Evolutionary conservation across 169 alveolate genomes (phyloP), one percentile per base, ranked within the genome.

Genomic region (Plasmodium malariae): DNA sequence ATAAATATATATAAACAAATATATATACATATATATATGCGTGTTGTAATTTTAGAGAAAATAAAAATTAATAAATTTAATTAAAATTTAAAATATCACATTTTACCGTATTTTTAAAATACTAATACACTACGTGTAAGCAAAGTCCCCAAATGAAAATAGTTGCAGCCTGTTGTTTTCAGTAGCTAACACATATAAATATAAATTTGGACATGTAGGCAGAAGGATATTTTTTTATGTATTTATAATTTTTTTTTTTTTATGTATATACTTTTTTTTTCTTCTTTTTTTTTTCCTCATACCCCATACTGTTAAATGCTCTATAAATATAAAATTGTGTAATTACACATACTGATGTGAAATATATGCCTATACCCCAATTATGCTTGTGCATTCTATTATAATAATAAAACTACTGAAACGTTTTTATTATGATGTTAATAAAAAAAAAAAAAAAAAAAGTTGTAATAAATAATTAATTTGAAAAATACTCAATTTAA

Each of bases 341-440:
- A 78, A 54, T 45, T 78, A 78, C 89, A 78, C 89, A 54, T 54
- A 32, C 26, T 2, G 34, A 30, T 9, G 48, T 48, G 87, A 43
- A 21, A 43, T 17, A 36, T 49, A 48, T 36, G 19, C 21, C 67
- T 48, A 30, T 48, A 26, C n/a, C 48, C 14, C 19, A 2, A 55
- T 14, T 28, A 45, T 32, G 32, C 14, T 17, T 24, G 21, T 43
- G 34, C 12, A 70, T 55, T 17, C 62, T 17, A 28, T 19, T 12
- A 34, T 70, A 55, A 37, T 17, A 70, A 43, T 24, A 54, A 0
- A 17, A 24, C 32, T 67, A 36, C 62, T 36, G 62, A 19, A 45
- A 48, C 32, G 1, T 70, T 26, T 9, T 36, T 24, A 70, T 49
- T 32, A 17, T 67, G 51, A 36, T 67, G 74, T 65, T 65, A 55